Base-by-base conservation (phyloP, 1,139 yeast species). In the Pichiaceae sp. region DNA sequence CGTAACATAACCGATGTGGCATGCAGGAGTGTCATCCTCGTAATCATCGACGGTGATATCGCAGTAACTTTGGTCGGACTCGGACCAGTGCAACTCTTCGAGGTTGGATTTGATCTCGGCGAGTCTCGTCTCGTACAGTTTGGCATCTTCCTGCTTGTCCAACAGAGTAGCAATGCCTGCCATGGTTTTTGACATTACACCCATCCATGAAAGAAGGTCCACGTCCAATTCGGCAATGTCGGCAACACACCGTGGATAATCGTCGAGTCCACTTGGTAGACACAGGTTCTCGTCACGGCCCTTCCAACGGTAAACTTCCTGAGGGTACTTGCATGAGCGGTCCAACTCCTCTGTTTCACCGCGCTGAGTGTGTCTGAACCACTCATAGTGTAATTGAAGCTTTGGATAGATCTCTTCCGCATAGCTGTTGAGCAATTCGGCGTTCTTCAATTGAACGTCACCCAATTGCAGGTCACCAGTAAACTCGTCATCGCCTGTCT, bases 251-350 rank as follows among this genome's bases (percentile, higher is more conserved):
- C 99, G 72, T 25, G 99, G 99, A 53, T 89, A 91, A 55, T 91
- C 99, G 58, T 91, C 98, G 31, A 91, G 57, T 0, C 99, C 99
- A 60, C 95, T 82, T 2, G 98, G 93, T 39, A 91, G 66, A 54
- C 95, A 84, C 53, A 85, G 96, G 3, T 79, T 72, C 18, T 70
- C 64, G 0, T 96, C 85, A 45, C 97, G 72, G 3, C 97, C 98
- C 43, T 89, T 72, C 99, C 99, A 91, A 53, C 96, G 69, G 57
- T 83, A 91, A 0, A 78, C 84, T 34, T 67, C 69, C 7, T 59
- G 51, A 6, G 43, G 37, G 0, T 74, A 64, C 30, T 61, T 63
- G 4, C 72, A 63, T 8, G 72, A 68, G 43, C 95, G 72, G 27
- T 72, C 86, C 59, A 79, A 84, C 39, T 81, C 89, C n/a, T 72